Evolutionary conservation across 176 grass and related monocot genomes (phyloP).

Genomic region (Oryza meridionalis): DNA sequence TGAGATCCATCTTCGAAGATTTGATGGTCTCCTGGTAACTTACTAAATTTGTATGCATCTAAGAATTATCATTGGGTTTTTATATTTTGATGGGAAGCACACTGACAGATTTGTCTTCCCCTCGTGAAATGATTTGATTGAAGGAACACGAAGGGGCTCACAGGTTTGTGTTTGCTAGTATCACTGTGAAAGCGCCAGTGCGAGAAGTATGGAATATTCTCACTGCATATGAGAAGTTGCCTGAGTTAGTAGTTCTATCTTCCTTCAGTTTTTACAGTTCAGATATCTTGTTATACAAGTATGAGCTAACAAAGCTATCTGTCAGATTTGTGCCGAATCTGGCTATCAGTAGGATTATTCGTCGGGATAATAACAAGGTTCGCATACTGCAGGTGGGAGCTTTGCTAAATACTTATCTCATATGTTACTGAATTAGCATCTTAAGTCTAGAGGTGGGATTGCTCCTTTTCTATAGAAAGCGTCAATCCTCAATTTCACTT

Average conservation of each 20-base stretch:
- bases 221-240: constrained; percentile 85
- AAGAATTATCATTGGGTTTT: constrained; percentile 15
- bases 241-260: constrained; percentile 70
- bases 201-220: constrained; percentile 94
- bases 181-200: constrained; percentile 92
- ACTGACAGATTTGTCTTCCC: constrained; percentile 41
- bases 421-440: background rate
- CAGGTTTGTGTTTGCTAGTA: constrained; percentile 91
- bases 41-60: constrained; percentile 26
- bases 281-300: constrained; percentile 27
- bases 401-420: background rate
- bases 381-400: constrained; percentile 86
- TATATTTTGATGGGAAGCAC: constrained; percentile 16
- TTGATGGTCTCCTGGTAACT: constrained; percentile 92
- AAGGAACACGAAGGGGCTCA: constrained; percentile 97
- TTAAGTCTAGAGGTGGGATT: background rate
- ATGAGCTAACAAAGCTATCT: constrained; percentile 47
- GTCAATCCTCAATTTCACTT: background rate
- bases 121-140: constrained; percentile 42
- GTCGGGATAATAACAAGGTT: constrained; percentile 97
- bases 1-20: constrained; percentile 95
- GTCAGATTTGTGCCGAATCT: constrained; percentile 94
- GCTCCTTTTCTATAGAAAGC: background rate
- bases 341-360: constrained; percentile 89
- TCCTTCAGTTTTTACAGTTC: constrained; percentile 39